A percentile compares a stretch with the other conserved stretches of the same genome.
Evolutionary conservation across 768 basidiomycete genomes (phyloP).

Genomic region (Leccinum subgranulosum): DNA sequence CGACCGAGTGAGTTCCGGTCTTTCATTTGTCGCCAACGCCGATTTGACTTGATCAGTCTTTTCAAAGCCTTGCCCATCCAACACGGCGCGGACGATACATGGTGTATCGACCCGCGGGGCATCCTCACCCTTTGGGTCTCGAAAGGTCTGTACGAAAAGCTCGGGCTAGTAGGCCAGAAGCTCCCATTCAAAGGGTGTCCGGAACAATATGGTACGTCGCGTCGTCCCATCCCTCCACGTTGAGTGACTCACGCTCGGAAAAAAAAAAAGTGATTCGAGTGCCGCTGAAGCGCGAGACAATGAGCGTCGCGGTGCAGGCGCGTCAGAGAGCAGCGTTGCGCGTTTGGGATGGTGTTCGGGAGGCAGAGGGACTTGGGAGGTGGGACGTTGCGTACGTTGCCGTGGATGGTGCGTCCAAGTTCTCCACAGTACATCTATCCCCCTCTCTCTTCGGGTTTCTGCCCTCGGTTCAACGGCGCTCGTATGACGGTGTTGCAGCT

Average conservation of each 20-base stretch:
- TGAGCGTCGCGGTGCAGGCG: slow-evolving; percentile 34
- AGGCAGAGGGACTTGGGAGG: slow-evolving; percentile 25
- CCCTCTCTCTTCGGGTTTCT: background rate
- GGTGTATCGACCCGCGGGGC: slow-evolving; percentile 68
- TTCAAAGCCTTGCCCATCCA: slow-evolving; percentile 35
- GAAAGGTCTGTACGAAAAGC: slow-evolving; percentile 55
- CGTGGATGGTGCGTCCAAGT: slow-evolving; percentile 22
- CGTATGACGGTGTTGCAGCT: background rate
- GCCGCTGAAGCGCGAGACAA: slow-evolving; percentile 39
- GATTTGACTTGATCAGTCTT: slow-evolving; percentile 27
- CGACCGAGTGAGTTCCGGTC: slow-evolving; percentile 11
- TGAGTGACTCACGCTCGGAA: background rate
- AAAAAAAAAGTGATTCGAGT: slow-evolving; percentile 44
- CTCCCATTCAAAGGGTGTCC: slow-evolving; percentile 50
- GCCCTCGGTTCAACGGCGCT: background rate
- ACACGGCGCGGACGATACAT: slow-evolving; percentile 48
- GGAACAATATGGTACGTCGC: slow-evolving; percentile 46
- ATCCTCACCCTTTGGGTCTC: slow-evolving; percentile 54
- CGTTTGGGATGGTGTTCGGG: slow-evolving; percentile 50
- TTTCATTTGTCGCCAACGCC: background rate
- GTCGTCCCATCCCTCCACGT: background rate
- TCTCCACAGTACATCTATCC: background rate
- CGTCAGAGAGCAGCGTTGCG: slow-evolving; percentile 41
- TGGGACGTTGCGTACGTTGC: slow-evolving; percentile 46
- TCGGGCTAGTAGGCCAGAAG: slow-evolving; percentile 57